Evolutionary conservation across 805 yeast genomes (phyloP), one percentile per base, ranked within the genome.

Genomic region (Kazachstania africana): DNA sequence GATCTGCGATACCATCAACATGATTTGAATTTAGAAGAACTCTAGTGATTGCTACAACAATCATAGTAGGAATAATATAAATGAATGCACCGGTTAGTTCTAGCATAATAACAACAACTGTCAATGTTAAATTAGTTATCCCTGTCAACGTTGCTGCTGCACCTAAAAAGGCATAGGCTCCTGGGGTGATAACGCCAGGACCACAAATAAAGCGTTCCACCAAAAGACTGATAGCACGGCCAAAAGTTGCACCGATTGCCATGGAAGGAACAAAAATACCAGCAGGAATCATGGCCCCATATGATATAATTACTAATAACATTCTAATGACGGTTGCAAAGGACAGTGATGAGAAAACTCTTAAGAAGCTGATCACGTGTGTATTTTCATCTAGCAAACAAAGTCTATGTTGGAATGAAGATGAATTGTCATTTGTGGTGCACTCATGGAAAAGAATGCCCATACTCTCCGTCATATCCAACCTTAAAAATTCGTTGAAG

Each of bases 381-480:
- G 56, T 39, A 15, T 43, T 43, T 16, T 59, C 52, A 20, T 59
- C 60, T 4, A 64, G 27, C 27, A 57, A 47, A 35, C 70, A 65
- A 14, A 64, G 46, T 3, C 60, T 42, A 31, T 64, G 68, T 12
- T 66, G 62, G 59, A 66, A 53, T 1, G 42, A 28, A 2, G 58
- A 50, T 12, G 25, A 28, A 5, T 44, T 36, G 23, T 47, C 52
- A 8, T 40, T 59, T 20, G 56, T 59, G 14, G 62, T 53, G 59
- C 97, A 88, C 50, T 83, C 94, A 46, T 77, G 83, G 57, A 91
- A 91, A 24, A 91, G 60, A 8, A 78, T 60, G 43, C 84, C 87
- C 97, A 91, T 91, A 17, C 84, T 72, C 48, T 87, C 93, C 1
- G 98, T 85, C 98, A 91, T 91, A 52, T 91, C 98, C 24, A 81